phyloP scores from a whole-genome alignment of 2,329 filamentous ascomycete species.

The Cytospora piceicola region DNA sequence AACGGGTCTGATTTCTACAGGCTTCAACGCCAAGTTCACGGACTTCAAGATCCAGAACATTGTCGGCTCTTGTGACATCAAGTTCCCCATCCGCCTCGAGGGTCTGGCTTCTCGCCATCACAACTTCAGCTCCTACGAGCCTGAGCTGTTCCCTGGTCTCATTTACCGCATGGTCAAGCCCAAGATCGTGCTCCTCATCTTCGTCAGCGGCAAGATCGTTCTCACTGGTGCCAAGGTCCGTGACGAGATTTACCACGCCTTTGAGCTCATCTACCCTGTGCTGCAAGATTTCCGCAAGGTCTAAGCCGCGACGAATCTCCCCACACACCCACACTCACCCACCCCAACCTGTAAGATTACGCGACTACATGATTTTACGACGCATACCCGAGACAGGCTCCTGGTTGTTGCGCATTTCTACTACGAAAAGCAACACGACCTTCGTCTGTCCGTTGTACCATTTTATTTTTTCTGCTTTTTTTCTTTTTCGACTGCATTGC shows the following conservation, averaged over 20 bases:
- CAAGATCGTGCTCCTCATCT: constrained; percentile 97
- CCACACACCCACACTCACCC: constrained; percentile 11
- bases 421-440: constrained; percentile 23
- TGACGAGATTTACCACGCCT: constrained; percentile 96
- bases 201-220: constrained; percentile 97
- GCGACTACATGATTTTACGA: constrained; percentile 53
- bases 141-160: constrained; percentile 96
- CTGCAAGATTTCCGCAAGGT: constrained; percentile 72
- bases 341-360: constrained; percentile 31
- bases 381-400: constrained; percentile 32
- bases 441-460: constrained; percentile 35
- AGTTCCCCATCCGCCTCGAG: constrained; percentile 97
- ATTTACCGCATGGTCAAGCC: constrained; percentile 99
- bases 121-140: constrained; percentile 99
- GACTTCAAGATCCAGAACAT: constrained; percentile 99
- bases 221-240: constrained; percentile 96
- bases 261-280: constrained; percentile 97
- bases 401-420: constrained; percentile 20
- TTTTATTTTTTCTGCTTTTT: constrained; percentile 20
- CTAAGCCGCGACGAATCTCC: constrained; percentile 38
- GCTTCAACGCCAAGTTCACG: constrained; percentile 99
- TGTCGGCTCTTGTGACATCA: constrained; percentile 97
- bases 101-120: constrained; percentile 96
- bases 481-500: constrained; percentile 37
- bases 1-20: background rate